Evolutionary conservation across 257 asterid species (phyloP), one percentile per base, ranked within the genome.

Genomic region (Nicotiana undulata): DNA sequence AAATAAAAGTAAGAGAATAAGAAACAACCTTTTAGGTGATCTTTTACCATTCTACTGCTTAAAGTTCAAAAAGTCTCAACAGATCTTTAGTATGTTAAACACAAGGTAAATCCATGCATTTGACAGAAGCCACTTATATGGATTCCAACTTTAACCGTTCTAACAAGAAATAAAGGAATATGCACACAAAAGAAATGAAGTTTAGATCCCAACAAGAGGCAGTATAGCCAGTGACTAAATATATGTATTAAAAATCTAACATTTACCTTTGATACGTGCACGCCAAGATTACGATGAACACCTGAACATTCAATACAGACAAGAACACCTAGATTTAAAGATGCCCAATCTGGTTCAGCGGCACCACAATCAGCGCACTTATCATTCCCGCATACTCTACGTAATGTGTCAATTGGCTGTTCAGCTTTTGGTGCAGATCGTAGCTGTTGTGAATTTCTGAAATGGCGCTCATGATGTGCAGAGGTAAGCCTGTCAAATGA

Each of bases 271-370:
- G 99, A 96, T 87, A 96, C 91, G 89, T 96, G 99, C 83, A 94
- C 99, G 34, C 99, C 99, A 80, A 96, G 98, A 85, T 96, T 96
- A 66, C 99, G 98, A 85, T 96, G 99, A 83, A 96, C 99, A 26
- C 99, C 99, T 1, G 99, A 96, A 90, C 99, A 96, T 84, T 96
- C 99, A 10, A 96, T 96, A 89, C 99, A 96, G 83, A 94, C 92
- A 79, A 96, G 98, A 82, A 96, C 97, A 5, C 98, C 99, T 16
- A 96, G 88, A 92, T 96, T 96, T 85, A 96, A 85, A 63, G 99
- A 94, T 72, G 99, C 98, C 99, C 99, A 96, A 84, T 96, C 99
- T 13, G 99, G 99, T 78, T 94, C 99, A 29, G 90, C 64, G 46
- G 99, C 94, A 87, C 98, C 97, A 87, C 99, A 96, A 85, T 96